Evolutionary conservation across 2,329 filamentous ascomycete genomes (phyloP), one percentile per base, ranked within the genome.

Genomic region (Fusarium sp.): DNA sequence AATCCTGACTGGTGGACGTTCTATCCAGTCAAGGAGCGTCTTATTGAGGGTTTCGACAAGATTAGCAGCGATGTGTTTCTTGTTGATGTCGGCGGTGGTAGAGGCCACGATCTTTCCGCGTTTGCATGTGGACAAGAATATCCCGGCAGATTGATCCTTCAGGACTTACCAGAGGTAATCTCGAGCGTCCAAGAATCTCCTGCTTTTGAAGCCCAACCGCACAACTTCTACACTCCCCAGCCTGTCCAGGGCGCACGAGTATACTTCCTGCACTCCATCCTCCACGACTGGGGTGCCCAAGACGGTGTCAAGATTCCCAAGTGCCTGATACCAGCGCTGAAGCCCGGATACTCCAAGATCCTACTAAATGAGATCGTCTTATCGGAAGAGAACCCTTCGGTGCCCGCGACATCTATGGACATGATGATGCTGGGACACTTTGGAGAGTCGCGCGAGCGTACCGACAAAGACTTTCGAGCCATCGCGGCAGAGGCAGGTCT

Each of bases 261-360:
- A 15, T 56, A 65, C 33, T 36, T 45, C 22, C 68, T 78, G 74
- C 69, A 78, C 79, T 56, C 75, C 74, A 51, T 76, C 43, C 74
- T 82, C 2, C 80, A 82, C 58, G 77, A 82, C 56, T 82, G 80
- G 58, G 65, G 75, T 22, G 79, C 81, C 52, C 70, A 74, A 3
- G 74, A 74, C 15, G 75, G 72, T 26, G 72, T 76, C 2, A 51
- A 68, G 22, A 80, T 81, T 2, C 69, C 82, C 7, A 52, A 69
- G 42, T 73, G 71, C 5, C 49, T 80, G 6, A 57, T 69, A 4
- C 63, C 66, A 6, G 77, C 79, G 10, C 75, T 80, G 73, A 62
- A 43, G 40, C 58, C 58, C 7, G 59, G 68, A 5, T 70, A 70
- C 40, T 63, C 56, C 26, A 64, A 36, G 19, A 24, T 71, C 7